These are phyloP conservation scores for Zygosaccharomyces pseudorouxii DNA, from an alignment of 805 yeast genomes.

Conservation along the genomic window DNA sequence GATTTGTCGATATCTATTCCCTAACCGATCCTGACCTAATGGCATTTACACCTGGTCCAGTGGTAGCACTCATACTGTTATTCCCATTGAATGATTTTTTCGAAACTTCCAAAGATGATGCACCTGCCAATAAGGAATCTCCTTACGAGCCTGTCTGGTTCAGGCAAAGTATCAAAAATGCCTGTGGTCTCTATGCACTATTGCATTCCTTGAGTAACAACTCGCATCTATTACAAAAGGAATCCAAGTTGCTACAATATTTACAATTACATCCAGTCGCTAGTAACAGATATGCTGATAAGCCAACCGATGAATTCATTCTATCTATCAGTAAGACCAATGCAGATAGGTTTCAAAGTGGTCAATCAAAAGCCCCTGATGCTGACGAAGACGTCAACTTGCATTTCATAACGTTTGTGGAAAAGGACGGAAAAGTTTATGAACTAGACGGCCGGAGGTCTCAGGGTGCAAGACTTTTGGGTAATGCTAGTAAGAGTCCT, in stretches of 20 bases:
- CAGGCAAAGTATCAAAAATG: conserved; percentile 78
- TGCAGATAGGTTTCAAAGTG: conserved; percentile 36
- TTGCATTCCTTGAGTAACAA: conserved; percentile 55
- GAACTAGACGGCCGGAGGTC: conserved; percentile 85
- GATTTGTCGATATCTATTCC: conserved; percentile 79
- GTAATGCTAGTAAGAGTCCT: conserved; percentile 31
- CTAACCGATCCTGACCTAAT: conserved; percentile 79
- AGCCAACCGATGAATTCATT: conserved; percentile 33
- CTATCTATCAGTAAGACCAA: conserved; percentile 22
- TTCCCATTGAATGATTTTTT: conserved; percentile 71
- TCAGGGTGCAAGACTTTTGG: conserved; percentile 65
- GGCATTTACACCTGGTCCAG: conserved; percentile 77
- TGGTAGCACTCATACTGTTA: conserved; percentile 65
- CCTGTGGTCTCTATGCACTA: conserved; percentile 89
- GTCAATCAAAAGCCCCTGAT: conserved; percentile 64
- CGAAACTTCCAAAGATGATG: conserved; percentile 45
- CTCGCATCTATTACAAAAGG: conserved; percentile 22
- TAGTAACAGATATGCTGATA: conserved; percentile 46
- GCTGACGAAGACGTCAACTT: conserved; percentile 51
- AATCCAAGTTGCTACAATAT: conserved; percentile 22
- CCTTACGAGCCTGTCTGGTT: conserved; percentile 54
- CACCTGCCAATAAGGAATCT: conserved; percentile 4
- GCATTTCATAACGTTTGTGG: conserved; percentile 76
- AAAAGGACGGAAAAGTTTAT: conserved; percentile 53
- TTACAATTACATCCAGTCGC: conserved; percentile 11